These are phyloP conservation scores for Podaxis sp. DNA, from an alignment of 768 basidiomycete species.

Conservation along the genomic window DNA sequence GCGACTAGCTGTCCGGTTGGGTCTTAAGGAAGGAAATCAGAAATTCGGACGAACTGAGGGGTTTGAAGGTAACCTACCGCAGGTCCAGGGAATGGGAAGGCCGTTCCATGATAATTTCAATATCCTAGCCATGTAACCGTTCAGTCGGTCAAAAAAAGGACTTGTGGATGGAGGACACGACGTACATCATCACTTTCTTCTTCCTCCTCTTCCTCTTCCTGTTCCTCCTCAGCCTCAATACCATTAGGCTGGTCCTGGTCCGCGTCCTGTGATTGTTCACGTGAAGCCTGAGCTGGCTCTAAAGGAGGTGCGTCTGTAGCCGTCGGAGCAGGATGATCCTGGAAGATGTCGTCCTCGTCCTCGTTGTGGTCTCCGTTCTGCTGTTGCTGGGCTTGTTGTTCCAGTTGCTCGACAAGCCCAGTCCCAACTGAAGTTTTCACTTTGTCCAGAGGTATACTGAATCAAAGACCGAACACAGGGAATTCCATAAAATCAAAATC, in stretches of 20 bases:
- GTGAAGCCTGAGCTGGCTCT: neutral
- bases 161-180: neutral
- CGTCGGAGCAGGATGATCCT: neutral
- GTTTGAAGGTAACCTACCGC: conserved; percentile 42
- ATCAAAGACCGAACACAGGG: conserved; percentile 14
- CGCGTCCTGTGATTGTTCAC: conserved; percentile 32
- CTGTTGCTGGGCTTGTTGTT: conserved; percentile 42
- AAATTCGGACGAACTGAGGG: neutral
- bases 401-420: conserved; percentile 48
- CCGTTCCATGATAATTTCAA: conserved; percentile 91
- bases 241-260: conserved; percentile 30
- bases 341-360: conserved; percentile 18
- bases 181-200: conserved; percentile 43
- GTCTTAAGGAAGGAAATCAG: neutral
- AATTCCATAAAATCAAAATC: neutral
- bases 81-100: conserved; percentile 72
- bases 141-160: neutral
- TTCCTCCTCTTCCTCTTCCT: conserved; percentile 28
- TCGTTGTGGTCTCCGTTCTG: conserved; percentile 38
- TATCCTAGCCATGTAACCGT: conserved; percentile 46
- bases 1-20: conserved; percentile 13
- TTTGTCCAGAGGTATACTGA: conserved; percentile 39
- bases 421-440: conserved; percentile 47
- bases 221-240: conserved; percentile 36
- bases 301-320: neutral